A percentile compares a stretch with the other conserved stretches of the same genome.
Evolutionary conservation across 257 asterid species (phyloP).

Genomic region (Capsicum baccatum): DNA sequence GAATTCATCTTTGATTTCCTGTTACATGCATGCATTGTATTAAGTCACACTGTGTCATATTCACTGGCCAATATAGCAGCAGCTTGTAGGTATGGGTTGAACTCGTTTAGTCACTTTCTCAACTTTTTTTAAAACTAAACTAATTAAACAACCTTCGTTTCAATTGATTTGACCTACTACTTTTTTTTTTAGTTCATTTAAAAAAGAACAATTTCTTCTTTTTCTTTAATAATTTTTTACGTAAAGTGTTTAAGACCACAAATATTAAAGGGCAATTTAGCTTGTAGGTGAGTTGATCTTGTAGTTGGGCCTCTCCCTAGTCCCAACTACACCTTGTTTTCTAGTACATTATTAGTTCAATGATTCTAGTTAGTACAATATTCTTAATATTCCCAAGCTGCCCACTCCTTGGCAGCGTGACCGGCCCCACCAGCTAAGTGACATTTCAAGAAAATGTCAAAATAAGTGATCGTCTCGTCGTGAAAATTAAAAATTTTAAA

Average conservation of each 20-base stretch:
- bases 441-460: background rate
- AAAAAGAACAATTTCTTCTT: no score
- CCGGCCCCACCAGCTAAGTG: slow-evolving; percentile 15
- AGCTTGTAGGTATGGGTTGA: background rate
- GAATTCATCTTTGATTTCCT: slow-evolving; percentile 1
- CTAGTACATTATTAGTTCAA: slow-evolving; percentile 6
- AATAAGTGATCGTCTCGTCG: background rate
- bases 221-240: no score
- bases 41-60: slow-evolving; percentile 15
- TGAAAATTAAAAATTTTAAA: no score
- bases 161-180: no score
- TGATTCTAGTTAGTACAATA: background rate
- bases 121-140: background rate
- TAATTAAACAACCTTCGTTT: no score
- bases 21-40: slow-evolving; percentile 13
- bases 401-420: background rate
- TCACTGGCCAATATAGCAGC: slow-evolving; percentile 23
- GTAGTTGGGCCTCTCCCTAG: background rate
- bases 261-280: no score
- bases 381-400: slow-evolving; percentile 29
- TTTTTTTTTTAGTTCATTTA: no score
- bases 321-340: background rate
- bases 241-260: no score
- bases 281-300: no score
- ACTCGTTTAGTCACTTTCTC: slow-evolving; percentile 26